Evolutionary conservation across 257 asterid species (phyloP), one percentile per base, ranked within the genome.

Genomic region (Coffea eugenioides): DNA sequence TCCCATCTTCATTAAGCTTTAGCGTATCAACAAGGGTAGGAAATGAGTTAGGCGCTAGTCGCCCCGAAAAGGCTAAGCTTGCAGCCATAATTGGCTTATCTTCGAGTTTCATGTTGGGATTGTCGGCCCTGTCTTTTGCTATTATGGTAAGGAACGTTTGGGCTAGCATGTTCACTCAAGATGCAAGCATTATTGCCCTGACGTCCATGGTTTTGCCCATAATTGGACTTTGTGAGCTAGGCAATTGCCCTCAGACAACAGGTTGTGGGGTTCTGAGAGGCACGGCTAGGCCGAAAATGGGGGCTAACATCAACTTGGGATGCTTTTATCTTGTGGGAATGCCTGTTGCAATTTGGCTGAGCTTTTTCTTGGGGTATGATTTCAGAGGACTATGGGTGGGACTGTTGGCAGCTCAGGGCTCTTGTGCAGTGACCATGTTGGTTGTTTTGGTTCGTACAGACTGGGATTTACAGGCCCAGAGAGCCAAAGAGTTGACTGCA

Each of bases 21-120:
- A 83, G 89, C 6, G 89, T 86, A 23, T 86, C 89, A 7, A 86
- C 89, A 2, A 69, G 89, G 65, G 89, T 86, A 6, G 89, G 89
- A 27, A 86, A 86, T 70, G 87, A 86, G 11, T 73, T 86, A 6
- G 89, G 89, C 0, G 89, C 89, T 4, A 75, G 77, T 71, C 27
- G 69, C 12, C 89, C 89, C 1, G 49, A 61, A 23, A 83, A 77
- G 59, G 89, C 88, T 2, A 84, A 81, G 66, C 79, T 81, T 36
- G 86, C 87, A 13, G 86, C 89, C 8, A 62, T 84, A n/a, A 18
- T 86, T 15, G 87, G 89, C 18, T 25, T 86, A 25, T 86, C 81
- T 48, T 73, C 77, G 2, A 74, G 87, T 62, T 84, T 86, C 8
- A 2, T 81, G 0, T 5, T 86, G 20, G 89, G 89, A 34, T 1